Evolutionary conservation across 2,329 filamentous ascomycete species (phyloP).

Genomic region (Eutypa lata): DNA sequence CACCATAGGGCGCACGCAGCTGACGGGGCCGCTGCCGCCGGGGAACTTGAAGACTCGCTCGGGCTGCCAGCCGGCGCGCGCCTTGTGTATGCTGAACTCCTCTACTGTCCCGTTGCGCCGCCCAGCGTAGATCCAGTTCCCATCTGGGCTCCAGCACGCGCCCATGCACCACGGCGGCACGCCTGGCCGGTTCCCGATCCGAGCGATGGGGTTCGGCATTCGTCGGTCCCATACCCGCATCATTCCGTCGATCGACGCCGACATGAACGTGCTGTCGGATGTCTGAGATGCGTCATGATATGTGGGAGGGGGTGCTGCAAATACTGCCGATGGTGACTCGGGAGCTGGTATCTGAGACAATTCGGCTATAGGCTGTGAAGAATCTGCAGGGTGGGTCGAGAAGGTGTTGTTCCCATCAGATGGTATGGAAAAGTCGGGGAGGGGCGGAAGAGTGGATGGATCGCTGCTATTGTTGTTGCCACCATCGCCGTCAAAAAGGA

Average conservation of each 20-base stretch:
- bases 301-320: slow-evolving; percentile 35
- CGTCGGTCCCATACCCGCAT: slow-evolving; percentile 93
- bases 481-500: slow-evolving; percentile 10
- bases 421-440: slow-evolving; percentile 13
- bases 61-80: slow-evolving; percentile 63
- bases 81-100: slow-evolving; percentile 85
- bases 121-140: slow-evolving; percentile 92
- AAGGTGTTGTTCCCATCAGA: slow-evolving; percentile 11
- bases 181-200: slow-evolving; percentile 68
- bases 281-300: slow-evolving; percentile 55
- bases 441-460: slow-evolving; percentile 9
- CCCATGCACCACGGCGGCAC: slow-evolving; percentile 97
- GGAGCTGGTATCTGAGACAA: slow-evolving; percentile 16
- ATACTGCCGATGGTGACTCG: slow-evolving; percentile 33
- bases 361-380: slow-evolving; percentile 8
- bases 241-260: slow-evolving; percentile 81
- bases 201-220: slow-evolving; percentile 71
- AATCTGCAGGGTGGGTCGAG: slow-evolving; percentile 6
- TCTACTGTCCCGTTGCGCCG: slow-evolving; percentile 90
- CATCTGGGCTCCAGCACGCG: slow-evolving; percentile 92
- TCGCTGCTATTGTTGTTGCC: slow-evolving; percentile 3
- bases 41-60: slow-evolving; percentile 84
- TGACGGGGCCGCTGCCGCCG: slow-evolving; percentile 83
- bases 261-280: slow-evolving; percentile 79
- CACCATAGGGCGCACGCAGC: slow-evolving; percentile 82